A percentile compares a stretch with the other conserved stretches of the same genome.
These are phyloP conservation scores for Pleodorina starrii DNA, from an alignment of 139 green algal genomes.

Conservation along the genomic window DNA sequence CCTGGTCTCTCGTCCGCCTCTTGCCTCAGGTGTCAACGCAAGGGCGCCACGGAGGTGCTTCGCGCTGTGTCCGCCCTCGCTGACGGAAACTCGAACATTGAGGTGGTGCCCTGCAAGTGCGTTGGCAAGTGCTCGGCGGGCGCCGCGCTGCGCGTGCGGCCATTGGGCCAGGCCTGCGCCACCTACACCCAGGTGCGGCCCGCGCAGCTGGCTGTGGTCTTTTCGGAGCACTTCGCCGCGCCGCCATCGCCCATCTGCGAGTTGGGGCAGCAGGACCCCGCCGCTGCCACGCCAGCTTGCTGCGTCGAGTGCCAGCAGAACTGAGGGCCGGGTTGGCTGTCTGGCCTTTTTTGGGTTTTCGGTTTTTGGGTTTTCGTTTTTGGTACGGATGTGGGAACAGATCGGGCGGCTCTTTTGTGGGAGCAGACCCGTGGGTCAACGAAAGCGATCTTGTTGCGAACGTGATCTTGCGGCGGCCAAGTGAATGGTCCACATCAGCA, in stretches of 20 bases:
- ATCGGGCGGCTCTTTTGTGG: no score
- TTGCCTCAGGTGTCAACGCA: slow-evolving; percentile 47
- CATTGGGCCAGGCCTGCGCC: slow-evolving; percentile 13
- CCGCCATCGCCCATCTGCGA: not conserved
- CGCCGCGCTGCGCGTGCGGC: slow-evolving; percentile 50
- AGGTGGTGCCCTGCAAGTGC: slow-evolving; percentile 64
- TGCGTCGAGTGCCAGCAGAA: slow-evolving; percentile 26
- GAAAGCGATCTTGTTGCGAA: no score
- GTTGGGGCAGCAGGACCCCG: no score
- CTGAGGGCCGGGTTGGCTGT: no score
- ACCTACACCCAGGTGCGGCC: slow-evolving; percentile 50
- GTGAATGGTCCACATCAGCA: no score
- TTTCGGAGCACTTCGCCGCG: slow-evolving; percentile 22
- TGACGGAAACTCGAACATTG: slow-evolving; percentile 41
- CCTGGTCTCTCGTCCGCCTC: not conserved
- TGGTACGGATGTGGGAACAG: no score
- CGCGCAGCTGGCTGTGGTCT: slow-evolving; percentile 28
- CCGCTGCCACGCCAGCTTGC: not conserved
- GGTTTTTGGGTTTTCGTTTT: no score
- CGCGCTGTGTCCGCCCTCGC: slow-evolving; percentile 47
- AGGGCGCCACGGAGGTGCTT: slow-evolving; percentile 41
- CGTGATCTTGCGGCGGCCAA: no score
- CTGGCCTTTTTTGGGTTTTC: no score
- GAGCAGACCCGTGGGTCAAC: no score
- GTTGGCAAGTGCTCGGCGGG: slow-evolving; percentile 58